A percentile compares a stretch with the other conserved stretches of the same genome.
Conservation (phyloP, 805 yeast genomes). For the Kazachstania kunashirensis region DNA sequence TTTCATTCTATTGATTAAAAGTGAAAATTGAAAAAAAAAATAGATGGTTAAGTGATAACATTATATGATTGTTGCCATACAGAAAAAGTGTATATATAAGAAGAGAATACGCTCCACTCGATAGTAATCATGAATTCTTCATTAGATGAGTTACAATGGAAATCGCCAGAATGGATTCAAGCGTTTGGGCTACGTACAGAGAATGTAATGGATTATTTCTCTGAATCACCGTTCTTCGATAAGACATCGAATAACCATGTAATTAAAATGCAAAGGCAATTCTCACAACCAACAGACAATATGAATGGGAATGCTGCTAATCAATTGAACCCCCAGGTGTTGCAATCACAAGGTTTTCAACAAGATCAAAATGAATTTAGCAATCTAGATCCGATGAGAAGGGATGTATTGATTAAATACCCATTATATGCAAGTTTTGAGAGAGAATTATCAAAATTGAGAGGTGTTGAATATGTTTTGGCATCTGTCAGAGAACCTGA, state of each 20-base stretch:
- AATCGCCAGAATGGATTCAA: slow-evolving; percentile 95
- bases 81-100: too few relatives aligned
- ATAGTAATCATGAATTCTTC: slow-evolving; percentile 20
- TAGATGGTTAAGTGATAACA: too few relatives aligned
- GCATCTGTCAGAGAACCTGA: slow-evolving; percentile 77
- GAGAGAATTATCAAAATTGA: slow-evolving; percentile 61
- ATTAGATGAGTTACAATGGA: slow-evolving; percentile 91
- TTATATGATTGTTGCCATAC: too few relatives aligned
- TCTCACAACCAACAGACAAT: slow-evolving; percentile 22
- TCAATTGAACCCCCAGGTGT: neutral
- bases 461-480: slow-evolving; percentile 77
- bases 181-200: slow-evolving; percentile 76
- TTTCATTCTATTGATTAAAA: too few relatives aligned
- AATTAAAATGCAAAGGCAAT: slow-evolving; percentile 89
- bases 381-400: slow-evolving; percentile 18
- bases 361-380: slow-evolving; percentile 10
- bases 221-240: slow-evolving; percentile 92
- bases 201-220: slow-evolving; percentile 85
- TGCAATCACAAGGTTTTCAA: slow-evolving; percentile 5
- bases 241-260: slow-evolving; percentile 91
- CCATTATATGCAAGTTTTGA: slow-evolving; percentile 34
- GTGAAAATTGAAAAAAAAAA: too few relatives aligned
- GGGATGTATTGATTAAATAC: slow-evolving; percentile 18
- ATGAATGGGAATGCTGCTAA: neutral
- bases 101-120: too few relatives aligned